phyloP scores from a whole-genome alignment of 768 basidiomycete genomes.

The Exsudoporus frostii region DNA sequence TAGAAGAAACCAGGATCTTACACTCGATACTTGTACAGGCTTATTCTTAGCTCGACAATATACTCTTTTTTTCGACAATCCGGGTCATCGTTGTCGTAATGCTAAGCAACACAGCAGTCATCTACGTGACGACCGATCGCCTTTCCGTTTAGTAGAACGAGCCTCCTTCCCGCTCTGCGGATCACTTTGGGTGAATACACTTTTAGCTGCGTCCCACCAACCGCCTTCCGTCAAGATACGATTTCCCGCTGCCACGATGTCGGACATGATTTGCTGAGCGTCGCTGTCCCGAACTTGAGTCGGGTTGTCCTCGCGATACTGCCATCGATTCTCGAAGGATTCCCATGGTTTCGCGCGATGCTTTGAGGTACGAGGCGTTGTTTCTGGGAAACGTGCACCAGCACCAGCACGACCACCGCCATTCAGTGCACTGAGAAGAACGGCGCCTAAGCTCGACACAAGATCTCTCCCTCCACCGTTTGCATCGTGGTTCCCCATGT shows the following conservation, averaged over 20 bases:
- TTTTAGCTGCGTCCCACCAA: constrained; percentile 39
- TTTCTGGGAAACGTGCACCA: constrained; percentile 20
- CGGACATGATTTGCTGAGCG: constrained; percentile 45
- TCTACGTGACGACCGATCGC: constrained; percentile 14
- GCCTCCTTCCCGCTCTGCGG: constrained; percentile 1
- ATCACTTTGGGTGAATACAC: constrained; percentile 20
- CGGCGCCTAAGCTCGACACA: constrained; percentile 38
- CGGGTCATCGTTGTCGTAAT: background rate
- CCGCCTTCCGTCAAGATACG: constrained; percentile 32
- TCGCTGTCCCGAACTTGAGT: constrained; percentile 30
- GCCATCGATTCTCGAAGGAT: constrained; percentile 61
- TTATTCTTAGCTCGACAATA: constrained; percentile 2
- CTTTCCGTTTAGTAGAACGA: constrained; percentile 8
- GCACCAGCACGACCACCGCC: constrained; percentile 33
- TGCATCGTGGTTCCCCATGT: constrained; percentile 41
- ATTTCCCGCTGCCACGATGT: constrained; percentile 38
- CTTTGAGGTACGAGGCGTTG: constrained; percentile 15
- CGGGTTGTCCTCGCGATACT: constrained; percentile 34
- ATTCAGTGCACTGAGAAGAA: constrained; percentile 43
- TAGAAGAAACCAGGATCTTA: constrained; percentile 11
- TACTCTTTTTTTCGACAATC: background rate
- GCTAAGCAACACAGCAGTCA: constrained; percentile 1
- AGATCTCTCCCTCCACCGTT: constrained; percentile 33
- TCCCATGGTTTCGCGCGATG: constrained; percentile 58
- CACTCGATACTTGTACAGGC: constrained; percentile 1